Percentiles rank a stretch among this genome's conserved stretches.
phyloP scores from a whole-genome alignment of 176 grass and related monocot genomes.

The Aegilops bicornis region DNA sequence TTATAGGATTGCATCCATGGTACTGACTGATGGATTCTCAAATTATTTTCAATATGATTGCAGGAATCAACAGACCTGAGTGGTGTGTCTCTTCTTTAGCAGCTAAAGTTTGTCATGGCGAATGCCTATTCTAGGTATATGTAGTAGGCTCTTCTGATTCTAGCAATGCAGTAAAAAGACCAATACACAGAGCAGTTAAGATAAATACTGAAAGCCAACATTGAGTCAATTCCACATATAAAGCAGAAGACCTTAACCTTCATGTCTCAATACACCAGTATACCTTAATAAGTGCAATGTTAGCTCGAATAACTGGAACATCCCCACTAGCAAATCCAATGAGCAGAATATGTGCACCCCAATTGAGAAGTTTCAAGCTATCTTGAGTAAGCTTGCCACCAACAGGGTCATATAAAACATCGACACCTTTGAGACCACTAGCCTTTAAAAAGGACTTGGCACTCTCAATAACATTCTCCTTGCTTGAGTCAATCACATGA shows the following conservation, averaged over 20 bases:
- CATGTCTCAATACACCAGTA: not conserved
- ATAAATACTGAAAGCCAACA: not conserved
- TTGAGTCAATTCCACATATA: not conserved
- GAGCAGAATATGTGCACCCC: slow-evolving; percentile 90
- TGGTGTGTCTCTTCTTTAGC: not conserved
- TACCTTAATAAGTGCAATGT: slow-evolving; percentile 95
- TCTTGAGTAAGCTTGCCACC: slow-evolving; percentile 90
- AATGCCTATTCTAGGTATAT: not conserved
- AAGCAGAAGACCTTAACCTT: not conserved
- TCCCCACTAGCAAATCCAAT: slow-evolving; percentile 98
- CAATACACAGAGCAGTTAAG: not conserved
- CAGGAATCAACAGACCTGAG: not conserved
- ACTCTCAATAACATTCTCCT: slow-evolving; percentile 75
- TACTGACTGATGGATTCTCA: not conserved
- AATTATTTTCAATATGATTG: not conserved
- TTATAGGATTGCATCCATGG: not conserved
- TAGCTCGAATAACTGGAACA: slow-evolving; percentile 78
- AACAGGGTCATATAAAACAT: slow-evolving; percentile 95
- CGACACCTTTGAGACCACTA: slow-evolving; percentile 74
- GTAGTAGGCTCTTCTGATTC: not conserved
- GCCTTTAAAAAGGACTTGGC: slow-evolving; percentile 82
- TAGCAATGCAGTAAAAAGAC: not conserved
- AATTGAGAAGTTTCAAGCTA: slow-evolving; percentile 92
- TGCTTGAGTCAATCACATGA: slow-evolving; percentile 78
- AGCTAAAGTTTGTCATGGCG: not conserved